Conservation (phyloP, 371 early-diverging fungal genomes). For the Mortierella sp. region DNA sequence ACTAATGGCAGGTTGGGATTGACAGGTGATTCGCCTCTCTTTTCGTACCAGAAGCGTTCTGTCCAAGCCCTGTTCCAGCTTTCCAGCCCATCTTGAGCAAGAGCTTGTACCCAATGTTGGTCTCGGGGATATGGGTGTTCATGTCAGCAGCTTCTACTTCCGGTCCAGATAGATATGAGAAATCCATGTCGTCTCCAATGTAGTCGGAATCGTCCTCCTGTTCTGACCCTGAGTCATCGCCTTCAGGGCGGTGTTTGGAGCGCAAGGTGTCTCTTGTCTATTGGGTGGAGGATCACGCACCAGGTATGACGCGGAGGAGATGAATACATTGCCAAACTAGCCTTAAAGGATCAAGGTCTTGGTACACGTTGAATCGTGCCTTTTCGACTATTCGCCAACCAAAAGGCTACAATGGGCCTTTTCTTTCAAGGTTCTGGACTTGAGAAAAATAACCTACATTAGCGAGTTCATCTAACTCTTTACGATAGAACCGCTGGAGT, state of each 20-base stretch:
- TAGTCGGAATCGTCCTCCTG: conserved; percentile 8
- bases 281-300: no score
- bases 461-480: conserved; percentile 42
- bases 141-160: conserved; percentile 55
- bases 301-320: background rate
- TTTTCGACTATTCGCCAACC: no score
- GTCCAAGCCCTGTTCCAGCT: conserved; percentile 72
- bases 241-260: conserved; percentile 27
- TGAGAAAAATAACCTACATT: conserved; percentile 29
- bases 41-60: conserved; percentile 53
- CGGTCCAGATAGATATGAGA: conserved; percentile 23
- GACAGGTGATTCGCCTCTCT: background rate
- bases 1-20: background rate
- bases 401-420: conserved; percentile 16
- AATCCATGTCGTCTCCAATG: conserved; percentile 10
- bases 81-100: conserved; percentile 81
- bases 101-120: conserved; percentile 71
- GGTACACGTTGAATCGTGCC: no score
- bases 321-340: no score
- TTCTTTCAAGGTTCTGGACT: background rate
- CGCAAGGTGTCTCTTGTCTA: conserved; percentile 38
- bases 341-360: no score
- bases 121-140: conserved; percentile 63
- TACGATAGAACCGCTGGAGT: conserved; percentile 38
- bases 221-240: conserved; percentile 15